These are phyloP conservation scores for Xylaria sp. DNA, from an alignment of 2,329 filamentous ascomycete species.

Conservation along the genomic window DNA sequence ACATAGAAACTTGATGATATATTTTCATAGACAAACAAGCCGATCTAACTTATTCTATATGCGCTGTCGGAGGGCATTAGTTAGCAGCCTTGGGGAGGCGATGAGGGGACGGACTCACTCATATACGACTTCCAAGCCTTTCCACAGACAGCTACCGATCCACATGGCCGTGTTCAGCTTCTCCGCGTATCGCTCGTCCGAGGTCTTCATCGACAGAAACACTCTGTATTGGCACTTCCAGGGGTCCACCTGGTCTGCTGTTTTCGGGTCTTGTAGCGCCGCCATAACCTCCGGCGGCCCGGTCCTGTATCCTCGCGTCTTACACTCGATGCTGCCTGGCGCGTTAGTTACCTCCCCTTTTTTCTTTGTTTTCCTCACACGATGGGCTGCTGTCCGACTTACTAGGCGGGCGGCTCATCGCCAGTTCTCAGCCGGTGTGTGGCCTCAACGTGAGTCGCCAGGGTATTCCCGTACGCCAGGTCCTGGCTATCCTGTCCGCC, in stretches of 20 bases:
- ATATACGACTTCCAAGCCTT: conserved; percentile 33
- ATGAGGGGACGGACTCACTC: conserved; percentile 30
- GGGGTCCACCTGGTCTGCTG: conserved; percentile 22
- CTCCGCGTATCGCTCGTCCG: conserved; percentile 35
- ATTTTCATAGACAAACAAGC: no score
- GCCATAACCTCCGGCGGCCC: conserved; percentile 30
- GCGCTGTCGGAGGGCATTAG: conserved; percentile 25
- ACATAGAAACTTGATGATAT: no score
- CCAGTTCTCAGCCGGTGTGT: conserved; percentile 31
- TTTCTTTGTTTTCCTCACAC: neutral
- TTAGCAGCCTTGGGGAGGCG: neutral
- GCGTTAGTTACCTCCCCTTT: conserved; percentile 2
- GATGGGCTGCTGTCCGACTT: conserved; percentile 6
- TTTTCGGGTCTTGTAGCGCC: conserved; percentile 26
- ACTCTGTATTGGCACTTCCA: conserved; percentile 31
- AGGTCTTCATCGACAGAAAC: conserved; percentile 35
- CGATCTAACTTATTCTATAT: conserved; percentile 27
- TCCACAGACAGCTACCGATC: conserved; percentile 36
- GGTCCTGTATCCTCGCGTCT: conserved; percentile 28
- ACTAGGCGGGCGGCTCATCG: conserved; percentile 35
- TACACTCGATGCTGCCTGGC: conserved; percentile 35
- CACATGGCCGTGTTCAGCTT: conserved; percentile 35
- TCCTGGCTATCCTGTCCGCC: conserved; percentile 36
- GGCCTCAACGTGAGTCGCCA: conserved; percentile 32
- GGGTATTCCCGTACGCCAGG: conserved; percentile 22